Base-by-base conservation (phyloP, 352 stramenopile genomes). In the Phytophthora crassamura region DNA sequence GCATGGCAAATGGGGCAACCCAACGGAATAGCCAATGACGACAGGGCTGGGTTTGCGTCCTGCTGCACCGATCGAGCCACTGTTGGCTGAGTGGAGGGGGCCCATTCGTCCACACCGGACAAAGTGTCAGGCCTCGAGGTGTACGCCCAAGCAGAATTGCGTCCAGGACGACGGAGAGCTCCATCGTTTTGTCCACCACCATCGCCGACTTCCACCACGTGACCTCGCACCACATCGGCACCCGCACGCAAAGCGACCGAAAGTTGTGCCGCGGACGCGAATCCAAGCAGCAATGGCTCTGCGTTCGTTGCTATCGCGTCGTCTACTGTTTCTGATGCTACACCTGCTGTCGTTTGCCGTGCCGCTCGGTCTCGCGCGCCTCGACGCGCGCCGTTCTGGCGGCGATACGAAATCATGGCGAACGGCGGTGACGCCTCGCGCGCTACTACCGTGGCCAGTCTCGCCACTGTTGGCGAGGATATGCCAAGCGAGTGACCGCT, bases 341-440 rank as follows among this genome's bases (percentile, higher is more conserved):
- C 25, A 2, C 15, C n/a, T 34, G 8, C 10, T 32, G n/a, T n/a
- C 16, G 32, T 41, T 9, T 32, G 15, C 25, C n/a, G n/a, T 7
- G 32, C 8, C 9, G 8, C 16, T 14, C 12, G 1, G 11, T 40
- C 25, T 28, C 22, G 36, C 5, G 22, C 36, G 15, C 10, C 4
- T 15, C 47, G 57, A 14, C 18, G 47, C 6, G 11, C 16, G n/a
- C 43, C 40, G 15, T 49, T 59, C 12, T 59, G 30, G 2, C 72
- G 61, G 7, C 72, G 64, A 40, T 80, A 80, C 3, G 72, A 80
- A 5, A 77, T 22, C 18, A 80, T 64, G 20, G 56, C 64, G 42
- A 80, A 80, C 2, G 49, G 32, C 3, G 72, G 52, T 5, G 72
- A 80, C 14, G 64, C 47, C 7, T 69, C 61, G 6, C 61, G 65